A percentile compares a stretch with the other conserved stretches of the same genome.
phyloP scores from a whole-genome alignment of 371 early-diverging fungal genomes.

The Circinella minor region DNA sequence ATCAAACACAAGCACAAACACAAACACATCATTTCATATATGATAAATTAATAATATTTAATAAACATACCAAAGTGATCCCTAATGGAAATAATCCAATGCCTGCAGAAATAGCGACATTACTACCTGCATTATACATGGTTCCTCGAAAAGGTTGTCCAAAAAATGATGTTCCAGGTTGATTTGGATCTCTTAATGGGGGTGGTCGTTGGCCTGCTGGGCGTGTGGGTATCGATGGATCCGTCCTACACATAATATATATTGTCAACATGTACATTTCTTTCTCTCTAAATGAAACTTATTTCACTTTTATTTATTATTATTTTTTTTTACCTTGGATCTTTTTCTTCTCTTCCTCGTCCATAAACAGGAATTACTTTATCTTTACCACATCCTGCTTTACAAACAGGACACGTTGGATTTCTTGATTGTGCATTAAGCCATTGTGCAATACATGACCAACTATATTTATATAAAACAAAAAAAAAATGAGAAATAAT shows the following conservation, averaged over 20 bases:
- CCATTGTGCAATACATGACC: constrained; percentile 45
- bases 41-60: too few species aligned
- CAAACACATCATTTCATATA: too few species aligned
- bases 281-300: not conserved
- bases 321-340: constrained; percentile 60
- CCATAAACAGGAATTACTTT: constrained; percentile 82
- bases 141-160: constrained; percentile 53
- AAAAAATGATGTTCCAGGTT: constrained; percentile 38
- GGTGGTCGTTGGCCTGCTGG: constrained; percentile 75
- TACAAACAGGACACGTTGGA: constrained; percentile 70
- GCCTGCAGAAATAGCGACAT: constrained; percentile 47
- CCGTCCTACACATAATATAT: constrained; percentile 19
- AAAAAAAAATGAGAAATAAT: not conserved
- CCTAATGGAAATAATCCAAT: constrained; percentile 65
- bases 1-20: too few species aligned
- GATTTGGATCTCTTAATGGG: constrained; percentile 57
- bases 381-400: constrained; percentile 77
- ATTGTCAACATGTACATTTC: not conserved
- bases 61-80: constrained; percentile 45
- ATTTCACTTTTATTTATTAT: not conserved
- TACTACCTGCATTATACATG: constrained; percentile 45
- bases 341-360: constrained; percentile 71
- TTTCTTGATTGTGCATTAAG: constrained; percentile 34
- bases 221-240: constrained; percentile 64
- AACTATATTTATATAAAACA: constrained; percentile 22